A percentile compares a stretch with the other conserved stretches of the same genome.
Evolutionary conservation across 106 monocot genomes (phyloP).

Genomic region (Platanthera guangdongensis): DNA sequence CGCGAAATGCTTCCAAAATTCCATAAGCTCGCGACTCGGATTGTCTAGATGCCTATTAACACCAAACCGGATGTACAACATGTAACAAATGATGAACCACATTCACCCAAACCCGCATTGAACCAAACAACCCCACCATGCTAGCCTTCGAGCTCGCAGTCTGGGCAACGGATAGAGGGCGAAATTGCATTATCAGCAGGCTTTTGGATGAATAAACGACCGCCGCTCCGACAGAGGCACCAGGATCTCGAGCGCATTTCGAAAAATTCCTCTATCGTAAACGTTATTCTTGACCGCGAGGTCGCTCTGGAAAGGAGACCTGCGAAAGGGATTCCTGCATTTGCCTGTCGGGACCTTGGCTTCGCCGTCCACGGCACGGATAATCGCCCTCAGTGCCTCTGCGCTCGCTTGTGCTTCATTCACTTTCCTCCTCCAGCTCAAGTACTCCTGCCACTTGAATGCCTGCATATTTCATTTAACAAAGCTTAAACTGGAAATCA

Average conservation of each 20-base stretch:
- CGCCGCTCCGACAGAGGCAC: slow-evolving; percentile 57
- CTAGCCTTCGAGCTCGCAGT: no score
- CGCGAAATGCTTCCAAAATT: no score
- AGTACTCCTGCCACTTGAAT: slow-evolving; percentile 96
- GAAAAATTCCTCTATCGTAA: slow-evolving; percentile 57
- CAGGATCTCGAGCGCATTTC: slow-evolving; percentile 59
- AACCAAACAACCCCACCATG: no score
- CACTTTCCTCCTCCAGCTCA: slow-evolving; percentile 75
- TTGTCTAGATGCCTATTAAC: no score
- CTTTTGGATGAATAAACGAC: slow-evolving; percentile 46
- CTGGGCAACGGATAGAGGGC: neutral
- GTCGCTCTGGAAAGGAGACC: slow-evolving; percentile 34
- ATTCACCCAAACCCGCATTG: no score
- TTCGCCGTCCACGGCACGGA: slow-evolving; percentile 28
- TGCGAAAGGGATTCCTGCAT: slow-evolving; percentile 51
- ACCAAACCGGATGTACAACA: no score
- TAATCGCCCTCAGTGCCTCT: slow-evolving; percentile 49
- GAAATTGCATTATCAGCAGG: neutral
- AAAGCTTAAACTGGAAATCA: no score
- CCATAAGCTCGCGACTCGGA: no score
- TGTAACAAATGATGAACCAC: no score
- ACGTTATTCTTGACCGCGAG: slow-evolving; percentile 51
- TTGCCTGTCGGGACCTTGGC: slow-evolving; percentile 35
- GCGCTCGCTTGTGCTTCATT: slow-evolving; percentile 79
- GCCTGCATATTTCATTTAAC: slow-evolving; percentile 32